A percentile compares a stretch with the other conserved stretches of the same genome.
These are phyloP conservation scores for Arthrobotrys pseudoclavata DNA, from an alignment of 2,329 filamentous ascomycete species.

Conservation along the genomic window DNA sequence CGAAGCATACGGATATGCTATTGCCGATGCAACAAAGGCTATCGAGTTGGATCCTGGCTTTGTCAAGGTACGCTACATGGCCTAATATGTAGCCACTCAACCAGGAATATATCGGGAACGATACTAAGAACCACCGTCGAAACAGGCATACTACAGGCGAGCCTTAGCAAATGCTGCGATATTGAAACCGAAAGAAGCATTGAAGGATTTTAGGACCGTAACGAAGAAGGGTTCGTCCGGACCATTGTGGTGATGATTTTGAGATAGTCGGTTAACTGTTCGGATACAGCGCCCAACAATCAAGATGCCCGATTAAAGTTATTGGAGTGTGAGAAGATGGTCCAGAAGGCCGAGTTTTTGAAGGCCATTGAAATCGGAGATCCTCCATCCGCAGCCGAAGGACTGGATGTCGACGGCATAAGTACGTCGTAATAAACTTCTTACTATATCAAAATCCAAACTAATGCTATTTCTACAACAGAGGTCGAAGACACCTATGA, in stretches of 20 bases:
- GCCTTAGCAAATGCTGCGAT: slow-evolving; percentile 93
- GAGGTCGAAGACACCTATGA: slow-evolving; percentile 86
- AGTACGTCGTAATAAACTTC: slow-evolving; percentile 61
- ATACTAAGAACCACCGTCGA: background rate
- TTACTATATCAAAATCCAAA: background rate
- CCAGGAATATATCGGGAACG: background rate
- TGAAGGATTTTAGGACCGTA: slow-evolving; percentile 92
- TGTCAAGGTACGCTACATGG: slow-evolving; percentile 77
- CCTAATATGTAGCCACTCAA: background rate
- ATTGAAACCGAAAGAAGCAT: slow-evolving; percentile 85
- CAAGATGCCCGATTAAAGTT: slow-evolving; percentile 92
- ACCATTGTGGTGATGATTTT: slow-evolving; percentile 2
- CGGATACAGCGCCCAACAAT: slow-evolving; percentile 77
- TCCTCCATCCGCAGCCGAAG: slow-evolving; percentile 90
- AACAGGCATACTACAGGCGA: slow-evolving; percentile 90
- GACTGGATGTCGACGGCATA: slow-evolving; percentile 88
- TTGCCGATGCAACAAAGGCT: slow-evolving; percentile 89
- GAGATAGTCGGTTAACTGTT: background rate
- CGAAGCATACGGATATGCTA: slow-evolving; percentile 92
- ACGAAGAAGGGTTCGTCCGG: slow-evolving; percentile 73
- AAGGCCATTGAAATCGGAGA: slow-evolving; percentile 95
- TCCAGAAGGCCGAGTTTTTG: slow-evolving; percentile 91
- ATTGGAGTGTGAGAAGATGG: slow-evolving; percentile 93
- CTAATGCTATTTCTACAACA: slow-evolving; percentile 44
- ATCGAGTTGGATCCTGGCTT: slow-evolving; percentile 89